Base-by-base conservation (phyloP, 768 basidiomycete genomes). In the Auricularia sp. region DNA sequence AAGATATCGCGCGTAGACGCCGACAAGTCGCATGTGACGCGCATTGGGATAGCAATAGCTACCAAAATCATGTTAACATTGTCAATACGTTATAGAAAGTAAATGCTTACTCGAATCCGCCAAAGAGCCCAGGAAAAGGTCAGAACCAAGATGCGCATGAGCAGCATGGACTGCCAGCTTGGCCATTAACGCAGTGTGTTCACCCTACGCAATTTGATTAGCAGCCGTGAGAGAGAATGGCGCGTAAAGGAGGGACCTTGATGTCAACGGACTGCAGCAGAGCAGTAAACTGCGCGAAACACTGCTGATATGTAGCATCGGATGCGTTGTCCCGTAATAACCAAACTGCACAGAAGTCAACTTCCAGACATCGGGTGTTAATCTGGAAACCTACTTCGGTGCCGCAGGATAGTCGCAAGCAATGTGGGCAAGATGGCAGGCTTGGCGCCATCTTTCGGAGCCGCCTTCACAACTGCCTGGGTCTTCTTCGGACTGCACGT, bases 71-170 rank as follows among this genome's bases (percentile, higher is more conserved):
- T 29, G 29, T 29, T 29, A 29, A 29, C 29, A 29, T 29, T 29
- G 29, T 29, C 29, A 29, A 29, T 29, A 29, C 29, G 29, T 29
- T 29, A 29, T 29, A 29, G 29, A 29, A 29, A 29, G 29, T 29
- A 29, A 29, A 29, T 16, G 76, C 91, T 42, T 70, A 96, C 94
- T 87, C 1, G 96, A 96, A 72, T 98, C 96, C 0, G 88, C 83
- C 29, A 98, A 77, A 18, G 94, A 94, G 70, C 88, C 93, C 65
- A 97, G 78, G 72, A 94, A 90, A 78, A 97, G 90, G 71, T 98
- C 94, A 0, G 84, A 81, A 36, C 84, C 84, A 78, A 96, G 92
- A 6, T 85, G 85, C 43, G 82, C 81, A 68, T 94, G 87, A 1
- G 88, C 89, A 34, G 87, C 83, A 62, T 90, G 85, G 35, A 98